Evolutionary conservation across 306 rosid genomes (phyloP), one percentile per base, ranked within the genome.

Genomic region (Cicer judaicum): DNA sequence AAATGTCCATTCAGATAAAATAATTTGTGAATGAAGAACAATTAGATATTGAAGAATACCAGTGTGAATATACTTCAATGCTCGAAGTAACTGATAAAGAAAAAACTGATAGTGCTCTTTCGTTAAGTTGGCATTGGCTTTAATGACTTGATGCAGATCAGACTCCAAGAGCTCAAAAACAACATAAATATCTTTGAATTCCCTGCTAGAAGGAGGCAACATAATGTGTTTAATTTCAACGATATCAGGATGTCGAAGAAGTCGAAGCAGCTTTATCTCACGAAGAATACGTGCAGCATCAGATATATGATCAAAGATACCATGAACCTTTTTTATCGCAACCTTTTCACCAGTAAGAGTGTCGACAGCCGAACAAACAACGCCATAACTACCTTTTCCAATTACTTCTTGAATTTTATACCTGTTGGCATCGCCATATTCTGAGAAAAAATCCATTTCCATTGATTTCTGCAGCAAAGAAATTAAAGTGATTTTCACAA

Each of bases 211-310:
- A 81, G 98, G 96, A 14, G 97, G 97, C 73, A 93, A 61, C 88
- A 93, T 89, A 77, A 93, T 81, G 79, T 93, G 98, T 57, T 93
- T 89, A 70, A 93, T 93, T 87, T 93, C 98, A 55, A 93, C 98
- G 57, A 93, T 93, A 84, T 93, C 98, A 0, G 98, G 98, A 84
- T 93, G 98, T 15, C 94, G 87, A 61, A 93, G 92, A 81, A 93
- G 94, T 79, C 97, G 84, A 52, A 93, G 98, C 75, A 93, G 85
- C 91, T 93, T 93, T 87, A 93, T 93, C 91, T 93, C 98, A 13
- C 98, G 96, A 63, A 93, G 96, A 86, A 93, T 93, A 24, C 98
- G 98, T 1, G 98, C 93, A 46, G 98, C 93, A 77, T 93, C 98
- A 24, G 98, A 91, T 72, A 91, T 82, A 71, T 93, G 98, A 77